Percentiles rank a stretch among this genome's conserved stretches.
Conservation (phyloP, 1,284 basidiomycete genomes). For the Naganishia albida region DNA sequence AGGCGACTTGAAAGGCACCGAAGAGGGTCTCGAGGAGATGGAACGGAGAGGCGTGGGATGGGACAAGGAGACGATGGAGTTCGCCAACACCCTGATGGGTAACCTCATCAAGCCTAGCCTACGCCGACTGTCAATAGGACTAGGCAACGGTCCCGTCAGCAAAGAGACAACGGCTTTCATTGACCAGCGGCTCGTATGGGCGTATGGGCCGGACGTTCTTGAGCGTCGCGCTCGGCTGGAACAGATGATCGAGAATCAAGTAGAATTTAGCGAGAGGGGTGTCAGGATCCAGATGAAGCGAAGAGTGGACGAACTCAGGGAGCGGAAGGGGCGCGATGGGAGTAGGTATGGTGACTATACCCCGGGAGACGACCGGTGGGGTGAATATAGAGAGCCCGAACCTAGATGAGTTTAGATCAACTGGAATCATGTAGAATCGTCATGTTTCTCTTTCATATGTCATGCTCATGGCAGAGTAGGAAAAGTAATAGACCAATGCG, state of each 20-base stretch:
- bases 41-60: constrained; percentile 68
- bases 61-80: constrained; percentile 62
- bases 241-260: constrained; percentile 27
- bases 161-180: neutral
- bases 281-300: neutral
- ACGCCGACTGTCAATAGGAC: neutral
- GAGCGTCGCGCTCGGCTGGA: constrained; percentile 7
- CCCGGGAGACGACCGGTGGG: neutral
- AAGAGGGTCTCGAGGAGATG: constrained; percentile 76
- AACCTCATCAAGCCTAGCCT: constrained; percentile 55
- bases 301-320: neutral
- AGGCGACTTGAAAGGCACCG: constrained; percentile 72
- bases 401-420: neutral
- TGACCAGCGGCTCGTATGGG: constrained; percentile 17
- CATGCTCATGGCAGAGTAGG: too few relatives aligned
- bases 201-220: constrained; percentile 15
- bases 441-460: too few relatives aligned
- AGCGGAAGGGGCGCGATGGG: neutral
- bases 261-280: constrained; percentile 10
- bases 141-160: neutral
- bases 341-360: neutral
- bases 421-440: neutral
- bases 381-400: neutral
- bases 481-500: too few relatives aligned
- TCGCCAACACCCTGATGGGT: constrained; percentile 68